Evolutionary conservation across 1,139 yeast species (phyloP).

Genomic region (Torulaspora pretoriensis): DNA sequence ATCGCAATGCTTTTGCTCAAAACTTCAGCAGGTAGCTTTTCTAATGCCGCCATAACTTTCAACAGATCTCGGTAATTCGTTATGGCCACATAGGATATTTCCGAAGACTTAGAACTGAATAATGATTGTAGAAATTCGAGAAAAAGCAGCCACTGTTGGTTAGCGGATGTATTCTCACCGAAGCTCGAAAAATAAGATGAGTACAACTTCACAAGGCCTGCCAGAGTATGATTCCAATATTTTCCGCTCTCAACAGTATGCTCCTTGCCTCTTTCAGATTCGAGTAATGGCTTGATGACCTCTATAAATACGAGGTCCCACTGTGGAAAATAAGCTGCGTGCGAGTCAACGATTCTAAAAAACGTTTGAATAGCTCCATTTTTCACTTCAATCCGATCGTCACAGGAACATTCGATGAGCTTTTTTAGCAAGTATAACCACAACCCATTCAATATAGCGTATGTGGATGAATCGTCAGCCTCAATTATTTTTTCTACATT

Average conservation of each 20-base stretch:
- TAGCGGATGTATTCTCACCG: conserved; percentile 4
- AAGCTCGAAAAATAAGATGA: conserved; percentile 29
- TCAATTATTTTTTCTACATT: conserved; percentile 17
- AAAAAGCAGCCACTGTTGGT: conserved; percentile 28
- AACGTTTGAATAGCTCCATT: conserved; percentile 88
- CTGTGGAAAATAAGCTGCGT: conserved; percentile 53
- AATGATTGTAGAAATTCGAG: conserved; percentile 22
- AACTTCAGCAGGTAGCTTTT: conserved; percentile 40
- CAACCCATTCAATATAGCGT: conserved; percentile 36
- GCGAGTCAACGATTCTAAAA: conserved; percentile 77
- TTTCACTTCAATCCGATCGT: conserved; percentile 71
- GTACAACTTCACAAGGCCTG: conserved; percentile 37
- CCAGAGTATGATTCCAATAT: conserved; percentile 32
- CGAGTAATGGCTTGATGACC: conserved; percentile 45
- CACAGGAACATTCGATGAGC: conserved; percentile 59
- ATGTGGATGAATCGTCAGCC: conserved; percentile 11
- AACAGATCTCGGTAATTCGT: conserved; percentile 52
- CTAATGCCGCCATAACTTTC: conserved; percentile 42
- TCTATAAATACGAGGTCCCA: conserved; percentile 55
- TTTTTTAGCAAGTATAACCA: conserved; percentile 64
- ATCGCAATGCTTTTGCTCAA: conserved; percentile 50
- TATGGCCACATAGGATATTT: conserved; percentile 46
- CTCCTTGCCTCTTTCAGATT: conserved; percentile 23
- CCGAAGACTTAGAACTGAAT: conserved; percentile 39
- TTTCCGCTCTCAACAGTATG: conserved; percentile 26